Evolutionary conservation across 2,329 filamentous ascomycete genomes (phyloP).

Genomic region (Diplodia mutila): DNA sequence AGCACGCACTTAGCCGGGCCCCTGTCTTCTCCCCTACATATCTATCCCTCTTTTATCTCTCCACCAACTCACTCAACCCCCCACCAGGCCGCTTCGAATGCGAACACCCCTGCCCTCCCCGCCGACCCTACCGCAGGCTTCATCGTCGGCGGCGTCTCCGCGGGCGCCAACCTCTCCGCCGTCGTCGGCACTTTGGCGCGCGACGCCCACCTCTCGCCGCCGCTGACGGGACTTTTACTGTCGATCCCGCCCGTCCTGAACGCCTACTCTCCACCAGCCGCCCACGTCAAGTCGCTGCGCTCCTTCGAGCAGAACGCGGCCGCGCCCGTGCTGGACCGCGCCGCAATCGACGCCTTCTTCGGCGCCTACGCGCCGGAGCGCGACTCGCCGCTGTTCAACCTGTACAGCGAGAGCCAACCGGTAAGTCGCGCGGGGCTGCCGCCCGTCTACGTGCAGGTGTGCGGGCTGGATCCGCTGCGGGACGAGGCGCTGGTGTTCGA

Average conservation of each 20-base stretch:
- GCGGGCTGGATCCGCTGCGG: constrained; percentile 53
- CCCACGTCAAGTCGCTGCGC: constrained; percentile 28
- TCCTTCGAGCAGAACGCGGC: constrained; percentile 31
- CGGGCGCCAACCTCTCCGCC: constrained; percentile 30
- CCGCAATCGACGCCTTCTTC: constrained; percentile 15
- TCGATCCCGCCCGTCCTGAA: constrained; percentile 30
- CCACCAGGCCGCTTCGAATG: constrained; percentile 27
- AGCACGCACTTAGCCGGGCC: too few relatives aligned
- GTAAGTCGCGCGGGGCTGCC: constrained; percentile 40
- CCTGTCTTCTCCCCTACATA: not conserved
- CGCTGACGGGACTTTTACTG: constrained; percentile 30
- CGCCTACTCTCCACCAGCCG: constrained; percentile 34
- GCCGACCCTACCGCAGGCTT: constrained; percentile 29
- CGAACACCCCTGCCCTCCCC: constrained; percentile 22
- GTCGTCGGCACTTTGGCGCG: constrained; percentile 30
- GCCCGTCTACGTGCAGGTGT: constrained; percentile 55
- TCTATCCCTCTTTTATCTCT: not conserved
- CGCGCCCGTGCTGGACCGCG: constrained; percentile 29
- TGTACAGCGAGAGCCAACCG: not conserved
- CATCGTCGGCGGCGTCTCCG: constrained; percentile 30
- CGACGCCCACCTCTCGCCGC: constrained; percentile 29
- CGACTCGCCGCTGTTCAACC: constrained; percentile 34
- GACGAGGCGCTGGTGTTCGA: constrained; percentile 61
- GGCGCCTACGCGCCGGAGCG: constrained; percentile 39
- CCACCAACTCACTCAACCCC: not conserved